A percentile compares a stretch with the other conserved stretches of the same genome.
phyloP scores from a whole-genome alignment of 768 basidiomycete species.

The Astraeus odoratus region DNA sequence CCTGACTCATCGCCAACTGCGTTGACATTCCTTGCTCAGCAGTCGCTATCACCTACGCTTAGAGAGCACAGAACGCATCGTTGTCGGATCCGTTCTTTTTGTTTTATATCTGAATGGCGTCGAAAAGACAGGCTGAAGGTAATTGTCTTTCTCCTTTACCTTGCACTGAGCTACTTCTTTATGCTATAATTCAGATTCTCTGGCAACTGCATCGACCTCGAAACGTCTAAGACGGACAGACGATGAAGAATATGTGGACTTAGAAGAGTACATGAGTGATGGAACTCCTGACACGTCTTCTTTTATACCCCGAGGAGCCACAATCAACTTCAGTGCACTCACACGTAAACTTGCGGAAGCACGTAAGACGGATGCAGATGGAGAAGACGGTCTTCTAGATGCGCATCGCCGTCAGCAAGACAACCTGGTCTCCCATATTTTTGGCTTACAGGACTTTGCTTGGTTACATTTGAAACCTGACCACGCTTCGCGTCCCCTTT shows the following conservation, averaged over 20 bases:
- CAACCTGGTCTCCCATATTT: slow-evolving; percentile 72
- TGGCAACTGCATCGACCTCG: slow-evolving; percentile 20
- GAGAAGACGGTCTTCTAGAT: slow-evolving; percentile 49
- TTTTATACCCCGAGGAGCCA: slow-evolving; percentile 61
- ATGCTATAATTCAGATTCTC: slow-evolving; percentile 12
- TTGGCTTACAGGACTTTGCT: slow-evolving; percentile 81
- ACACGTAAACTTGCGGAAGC: slow-evolving; percentile 72
- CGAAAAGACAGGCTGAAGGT: slow-evolving; percentile 38
- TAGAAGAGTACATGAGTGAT: slow-evolving; percentile 42
- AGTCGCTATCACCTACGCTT: neutral
- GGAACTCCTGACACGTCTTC: slow-evolving; percentile 25
- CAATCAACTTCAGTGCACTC: slow-evolving; percentile 83
- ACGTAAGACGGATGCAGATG: slow-evolving; percentile 35
- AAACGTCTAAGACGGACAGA: slow-evolving; percentile 39
- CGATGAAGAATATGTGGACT: slow-evolving; percentile 52
- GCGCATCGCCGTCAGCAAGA: slow-evolving; percentile 69
- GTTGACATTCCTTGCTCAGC: neutral
- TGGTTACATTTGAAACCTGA: slow-evolving; percentile 85
- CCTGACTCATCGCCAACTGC: neutral
- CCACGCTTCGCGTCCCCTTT: slow-evolving; percentile 87
- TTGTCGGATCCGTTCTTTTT: neutral
- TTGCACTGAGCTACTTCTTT: neutral
- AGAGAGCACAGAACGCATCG: neutral
- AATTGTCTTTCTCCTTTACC: slow-evolving; percentile 1
- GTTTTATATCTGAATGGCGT: slow-evolving; percentile 22